Conservation (phyloP, 345 rosid genomes). For the Hypericum perforatum region DNA sequence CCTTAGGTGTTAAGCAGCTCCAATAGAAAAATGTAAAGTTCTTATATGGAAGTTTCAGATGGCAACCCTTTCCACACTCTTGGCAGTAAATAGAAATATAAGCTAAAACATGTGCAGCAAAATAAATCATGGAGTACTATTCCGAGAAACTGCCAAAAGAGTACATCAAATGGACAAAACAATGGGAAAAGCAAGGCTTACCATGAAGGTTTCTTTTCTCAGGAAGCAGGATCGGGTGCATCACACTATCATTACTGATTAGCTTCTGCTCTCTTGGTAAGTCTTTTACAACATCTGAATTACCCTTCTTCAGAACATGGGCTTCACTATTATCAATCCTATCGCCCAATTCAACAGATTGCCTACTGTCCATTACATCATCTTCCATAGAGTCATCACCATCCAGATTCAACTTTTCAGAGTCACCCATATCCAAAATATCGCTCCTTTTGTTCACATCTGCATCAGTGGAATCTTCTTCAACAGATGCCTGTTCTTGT, state of each 20-base stretch:
- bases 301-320: conserved; percentile 34
- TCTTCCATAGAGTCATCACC: conserved; percentile 97
- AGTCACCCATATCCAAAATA: conserved; percentile 55
- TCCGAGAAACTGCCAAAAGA: background rate
- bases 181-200: conserved; percentile 21
- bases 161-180: background rate
- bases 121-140: background rate
- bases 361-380: conserved; percentile 74
- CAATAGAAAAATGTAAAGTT: too few relatives aligned
- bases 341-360: conserved; percentile 43
- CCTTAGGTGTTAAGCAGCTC: too few relatives aligned
- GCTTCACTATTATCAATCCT: conserved; percentile 37
- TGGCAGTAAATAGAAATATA: background rate
- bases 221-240: conserved; percentile 24
- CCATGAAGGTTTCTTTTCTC: conserved; percentile 84
- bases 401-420: conserved; percentile 87
- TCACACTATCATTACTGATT: conserved; percentile 28
- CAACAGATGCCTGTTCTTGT: conserved; percentile 50
- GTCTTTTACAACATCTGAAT: conserved; percentile 33
- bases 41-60: too few relatives aligned
- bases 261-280: conserved; percentile 29
- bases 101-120: background rate
- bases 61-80: too few relatives aligned
- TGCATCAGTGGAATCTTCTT: conserved; percentile 59
- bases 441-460: conserved; percentile 60